Evolutionary conservation across 2,329 filamentous ascomycete genomes (phyloP), one percentile per base, ranked within the genome.

Genomic region (Botrytis cinerea): DNA sequence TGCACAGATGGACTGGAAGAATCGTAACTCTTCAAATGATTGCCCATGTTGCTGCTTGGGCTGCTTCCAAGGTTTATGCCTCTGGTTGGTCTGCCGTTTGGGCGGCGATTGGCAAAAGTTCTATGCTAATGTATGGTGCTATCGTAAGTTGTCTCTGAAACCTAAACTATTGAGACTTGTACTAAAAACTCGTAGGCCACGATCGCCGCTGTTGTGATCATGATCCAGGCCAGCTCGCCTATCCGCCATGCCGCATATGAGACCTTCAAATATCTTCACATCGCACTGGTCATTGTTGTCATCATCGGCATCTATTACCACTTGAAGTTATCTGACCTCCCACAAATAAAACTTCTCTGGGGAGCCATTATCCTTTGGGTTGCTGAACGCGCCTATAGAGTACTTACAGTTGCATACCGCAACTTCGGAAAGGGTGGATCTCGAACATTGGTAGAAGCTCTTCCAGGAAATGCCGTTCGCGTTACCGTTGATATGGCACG

Each of bases 221-320:
- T 88, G 59, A 83, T 94, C 72, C 92, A 93, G 78, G 92, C 92
- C 0, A 87, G 88, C 62, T 93, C 91, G 64, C 86, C 91, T 70
- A 83, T 94, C 43, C 88, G 93, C 73, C 92, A 95, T 80, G 92
- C 92, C 25, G 94, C 92, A 80, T 95, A 95, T 81, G 92, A 95
- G 82, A 88, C 86, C 2, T 95, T 95, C 86, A 89, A 94, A 81
- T 84, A 92, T 73, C 80, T 92, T 48, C 92, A 95, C 82, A 92
- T 94, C 73, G 78, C 85, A 6, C 85, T 89, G 38, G 92, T 90
- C 48, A 85, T 88, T 28, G 80, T 89, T 25, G 84, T 88, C 12
- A 82, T 93, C 72, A 86, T 87, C 59, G 91, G 88, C 18, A 82
- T 94, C 9, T 94, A 89, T 87, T 89, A 92, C 77, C 92, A 91